phyloP scores from a whole-genome alignment of 164 flowering plant genomes.

The Brasenia schreberi region DNA sequence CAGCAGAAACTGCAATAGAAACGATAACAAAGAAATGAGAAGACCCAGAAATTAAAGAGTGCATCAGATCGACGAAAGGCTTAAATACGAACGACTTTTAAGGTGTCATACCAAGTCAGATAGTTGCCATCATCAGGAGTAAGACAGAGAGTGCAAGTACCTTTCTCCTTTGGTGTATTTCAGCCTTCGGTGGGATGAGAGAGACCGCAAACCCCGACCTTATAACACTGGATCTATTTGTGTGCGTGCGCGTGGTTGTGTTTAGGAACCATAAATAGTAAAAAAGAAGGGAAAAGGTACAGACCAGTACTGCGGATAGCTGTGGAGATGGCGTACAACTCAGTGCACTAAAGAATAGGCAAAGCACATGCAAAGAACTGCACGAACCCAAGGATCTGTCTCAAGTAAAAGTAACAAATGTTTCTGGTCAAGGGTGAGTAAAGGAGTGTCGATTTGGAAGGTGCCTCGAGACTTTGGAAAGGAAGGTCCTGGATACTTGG shows the following conservation, averaged over 20 bases:
- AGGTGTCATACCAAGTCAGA: neutral
- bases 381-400: neutral
- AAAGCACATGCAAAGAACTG: neutral
- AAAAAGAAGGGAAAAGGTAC: neutral
- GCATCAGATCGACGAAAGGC: neutral
- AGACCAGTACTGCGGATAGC: neutral
- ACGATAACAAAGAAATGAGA: slow-evolving; percentile 5
- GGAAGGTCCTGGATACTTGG: neutral
- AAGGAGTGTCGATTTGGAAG: too few species aligned
- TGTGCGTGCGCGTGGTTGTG: neutral
- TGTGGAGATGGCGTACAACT: neutral
- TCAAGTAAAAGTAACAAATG: neutral
- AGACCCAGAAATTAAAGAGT: neutral
- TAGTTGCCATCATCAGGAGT: neutral
- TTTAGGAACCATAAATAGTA: neutral
- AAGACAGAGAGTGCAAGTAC: neutral
- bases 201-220: neutral
- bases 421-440: neutral
- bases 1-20: slow-evolving; percentile 5
- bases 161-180: neutral
- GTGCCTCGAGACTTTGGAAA: neutral
- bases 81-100: neutral
- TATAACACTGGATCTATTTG: neutral
- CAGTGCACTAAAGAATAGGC: neutral
- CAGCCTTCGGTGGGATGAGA: neutral